Evolutionary conservation across 441 rosid genomes (phyloP).

Genomic region (Raphanus hybrid): DNA sequence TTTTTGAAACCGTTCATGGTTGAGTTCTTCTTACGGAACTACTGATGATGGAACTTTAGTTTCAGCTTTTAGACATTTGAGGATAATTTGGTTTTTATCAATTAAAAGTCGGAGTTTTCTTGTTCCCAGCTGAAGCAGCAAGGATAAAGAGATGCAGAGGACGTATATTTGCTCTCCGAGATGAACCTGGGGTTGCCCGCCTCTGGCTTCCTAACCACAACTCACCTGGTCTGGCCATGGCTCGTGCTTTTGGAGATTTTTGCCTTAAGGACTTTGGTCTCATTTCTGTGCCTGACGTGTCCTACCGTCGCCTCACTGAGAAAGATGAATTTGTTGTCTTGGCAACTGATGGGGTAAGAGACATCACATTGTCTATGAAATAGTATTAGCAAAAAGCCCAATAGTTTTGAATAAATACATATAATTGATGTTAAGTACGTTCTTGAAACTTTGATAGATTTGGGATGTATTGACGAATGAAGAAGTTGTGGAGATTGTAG

Average conservation of each 20-base stretch:
- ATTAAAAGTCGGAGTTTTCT: constrained; percentile 9
- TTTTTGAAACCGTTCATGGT: neutral
- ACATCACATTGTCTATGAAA: neutral
- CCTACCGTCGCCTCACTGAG: constrained; percentile 59
- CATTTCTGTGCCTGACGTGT: constrained; percentile 88
- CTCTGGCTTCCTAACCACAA: constrained; percentile 92
- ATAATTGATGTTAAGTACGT: neutral
- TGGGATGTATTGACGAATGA: constrained; percentile 95
- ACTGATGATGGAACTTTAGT: neutral
- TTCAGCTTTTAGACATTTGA: neutral
- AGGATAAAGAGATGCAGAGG: constrained; percentile 84
- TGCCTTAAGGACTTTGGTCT: constrained; percentile 95
- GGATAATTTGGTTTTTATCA: neutral
- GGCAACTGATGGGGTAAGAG: constrained; percentile 93
- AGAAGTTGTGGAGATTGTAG: constrained; percentile 89
- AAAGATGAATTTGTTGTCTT: constrained; percentile 85
- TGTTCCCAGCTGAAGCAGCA: constrained; percentile 80
- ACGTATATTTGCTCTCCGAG: constrained; percentile 91
- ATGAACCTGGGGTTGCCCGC: constrained; percentile 93
- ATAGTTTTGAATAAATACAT: neutral
- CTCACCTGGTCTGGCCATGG: constrained; percentile 99
- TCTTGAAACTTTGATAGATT: constrained; percentile 49
- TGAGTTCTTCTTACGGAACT: neutral
- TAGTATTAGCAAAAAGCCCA: neutral
- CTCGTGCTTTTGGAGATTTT: constrained; percentile 99